A percentile compares a stretch with the other conserved stretches of the same genome.
phyloP scores from a whole-genome alignment of 2,329 filamentous ascomycete genomes.

The Alternaria panax region DNA sequence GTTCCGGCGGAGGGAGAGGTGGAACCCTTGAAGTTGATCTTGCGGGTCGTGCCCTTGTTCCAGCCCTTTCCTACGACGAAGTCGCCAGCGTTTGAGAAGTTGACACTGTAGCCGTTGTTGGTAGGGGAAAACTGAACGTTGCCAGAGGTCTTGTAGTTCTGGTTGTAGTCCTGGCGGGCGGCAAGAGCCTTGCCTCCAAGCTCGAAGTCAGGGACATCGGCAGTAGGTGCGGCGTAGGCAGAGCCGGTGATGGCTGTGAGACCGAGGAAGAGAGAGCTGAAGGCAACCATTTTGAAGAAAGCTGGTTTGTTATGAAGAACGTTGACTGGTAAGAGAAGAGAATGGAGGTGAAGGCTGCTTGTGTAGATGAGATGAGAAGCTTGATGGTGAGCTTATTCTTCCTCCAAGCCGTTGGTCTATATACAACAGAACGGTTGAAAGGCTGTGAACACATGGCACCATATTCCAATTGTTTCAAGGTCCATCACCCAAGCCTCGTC shows the following conservation, averaged over 20 bases:
- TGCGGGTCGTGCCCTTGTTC: slow-evolving; percentile 38
- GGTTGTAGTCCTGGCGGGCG: slow-evolving; percentile 43
- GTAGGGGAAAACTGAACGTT: slow-evolving; percentile 38
- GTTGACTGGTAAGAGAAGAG: slow-evolving; percentile 1
- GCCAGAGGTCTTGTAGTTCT: slow-evolving; percentile 45
- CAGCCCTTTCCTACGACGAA: slow-evolving; percentile 47
- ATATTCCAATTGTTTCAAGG: slow-evolving; percentile 14
- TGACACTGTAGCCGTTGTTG: slow-evolving; percentile 39
- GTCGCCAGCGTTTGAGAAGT: slow-evolving; percentile 39
- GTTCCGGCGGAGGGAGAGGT: slow-evolving; percentile 34
- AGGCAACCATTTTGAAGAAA: slow-evolving; percentile 35
- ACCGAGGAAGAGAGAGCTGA: slow-evolving; percentile 31
- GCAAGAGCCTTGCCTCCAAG: slow-evolving; percentile 25
- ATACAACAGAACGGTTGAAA: slow-evolving; percentile 12
- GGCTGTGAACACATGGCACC: background rate
- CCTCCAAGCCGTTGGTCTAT: slow-evolving; percentile 8
- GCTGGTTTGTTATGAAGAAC: slow-evolving; percentile 1
- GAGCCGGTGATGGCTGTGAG: slow-evolving; percentile 28
- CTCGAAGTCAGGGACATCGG: slow-evolving; percentile 41
- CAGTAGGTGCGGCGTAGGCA: slow-evolving; percentile 33
- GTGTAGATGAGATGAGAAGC: slow-evolving; percentile 1
- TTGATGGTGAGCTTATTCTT: slow-evolving; percentile 3
- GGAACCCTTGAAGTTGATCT: slow-evolving; percentile 40
- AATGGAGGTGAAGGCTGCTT: slow-evolving; percentile 7
- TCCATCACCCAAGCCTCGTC: background rate